phyloP scores from a whole-genome alignment of 805 yeast genomes.

The Candida anglica region DNA sequence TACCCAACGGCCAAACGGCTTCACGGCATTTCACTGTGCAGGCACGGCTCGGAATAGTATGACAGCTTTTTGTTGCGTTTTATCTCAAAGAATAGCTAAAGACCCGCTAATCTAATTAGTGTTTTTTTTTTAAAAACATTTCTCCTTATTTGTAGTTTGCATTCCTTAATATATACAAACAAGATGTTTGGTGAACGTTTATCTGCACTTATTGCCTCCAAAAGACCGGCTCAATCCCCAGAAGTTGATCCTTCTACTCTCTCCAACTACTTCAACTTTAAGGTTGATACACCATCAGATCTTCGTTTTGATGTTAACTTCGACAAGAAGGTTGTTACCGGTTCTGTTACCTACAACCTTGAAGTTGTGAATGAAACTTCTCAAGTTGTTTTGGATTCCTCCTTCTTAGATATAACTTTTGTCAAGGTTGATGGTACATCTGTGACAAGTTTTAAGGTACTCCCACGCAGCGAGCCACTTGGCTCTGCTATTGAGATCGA shows the following conservation, averaged over 20 bases:
- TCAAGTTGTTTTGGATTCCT: slow-evolving; percentile 62
- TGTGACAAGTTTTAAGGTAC: slow-evolving; percentile 18
- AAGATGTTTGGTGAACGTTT: too few relatives aligned
- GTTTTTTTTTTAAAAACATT: too few relatives aligned
- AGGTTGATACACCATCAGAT: slow-evolving; percentile 43
- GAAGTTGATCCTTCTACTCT: slow-evolving; percentile 74
- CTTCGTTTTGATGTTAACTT: slow-evolving; percentile 56
- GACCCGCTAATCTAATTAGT: too few relatives aligned
- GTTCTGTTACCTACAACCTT: slow-evolving; percentile 51
- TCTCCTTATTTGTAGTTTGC: too few relatives aligned
- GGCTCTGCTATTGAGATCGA: slow-evolving; percentile 53
- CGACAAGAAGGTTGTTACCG: slow-evolving; percentile 46
- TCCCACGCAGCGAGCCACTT: slow-evolving; percentile 46
- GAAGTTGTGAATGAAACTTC: slow-evolving; percentile 20
- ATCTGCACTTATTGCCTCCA: too few relatives aligned
- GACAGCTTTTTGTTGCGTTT: too few relatives aligned
- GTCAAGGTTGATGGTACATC: slow-evolving; percentile 41
- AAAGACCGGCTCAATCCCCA: slow-evolving; percentile 40
- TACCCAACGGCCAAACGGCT: slow-evolving; percentile 5
- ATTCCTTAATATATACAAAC: too few relatives aligned
- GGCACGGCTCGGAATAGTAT: slow-evolving; percentile 3
- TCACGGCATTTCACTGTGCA: slow-evolving; percentile 3
- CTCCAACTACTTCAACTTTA: slow-evolving; percentile 61
- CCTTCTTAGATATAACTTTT: slow-evolving; percentile 47
- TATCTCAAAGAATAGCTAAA: too few relatives aligned